A percentile compares a stretch with the other conserved stretches of the same genome.
These are phyloP conservation scores for Boletus pseudopeckii DNA, from an alignment of 768 basidiomycete genomes.

Conservation along the genomic window DNA sequence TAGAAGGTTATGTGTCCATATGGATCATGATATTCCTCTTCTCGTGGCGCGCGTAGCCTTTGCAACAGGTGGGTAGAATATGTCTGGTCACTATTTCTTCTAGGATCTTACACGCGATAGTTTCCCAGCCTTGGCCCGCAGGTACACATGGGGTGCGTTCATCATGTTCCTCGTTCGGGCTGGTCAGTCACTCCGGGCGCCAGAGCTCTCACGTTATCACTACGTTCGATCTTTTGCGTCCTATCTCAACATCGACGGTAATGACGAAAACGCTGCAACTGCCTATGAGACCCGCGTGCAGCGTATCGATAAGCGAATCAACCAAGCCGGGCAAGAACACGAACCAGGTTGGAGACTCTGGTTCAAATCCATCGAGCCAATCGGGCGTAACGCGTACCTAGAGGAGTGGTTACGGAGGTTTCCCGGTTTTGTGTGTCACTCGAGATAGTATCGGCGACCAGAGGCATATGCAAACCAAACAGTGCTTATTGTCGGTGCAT, in stretches of 20 bases:
- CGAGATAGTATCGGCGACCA: constrained; percentile 41
- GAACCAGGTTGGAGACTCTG: constrained; percentile 13
- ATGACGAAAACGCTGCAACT: constrained; percentile 38
- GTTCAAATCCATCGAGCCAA: constrained; percentile 4
- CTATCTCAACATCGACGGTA: constrained; percentile 10
- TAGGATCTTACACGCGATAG: too few species aligned
- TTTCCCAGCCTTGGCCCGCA: constrained; percentile 7
- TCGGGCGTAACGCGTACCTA: constrained; percentile 13
- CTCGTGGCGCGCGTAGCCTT: neutral
- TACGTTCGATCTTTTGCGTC: constrained; percentile 27
- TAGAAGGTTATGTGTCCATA: too few species aligned
- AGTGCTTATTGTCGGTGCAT: constrained; percentile 38
- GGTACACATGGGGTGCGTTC: constrained; percentile 11
- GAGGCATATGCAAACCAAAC: constrained; percentile 35
- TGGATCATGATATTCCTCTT: neutral
- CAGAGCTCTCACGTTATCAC: constrained; percentile 34
- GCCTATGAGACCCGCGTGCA: constrained; percentile 50
- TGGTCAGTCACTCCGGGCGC: neutral
- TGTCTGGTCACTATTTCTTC: neutral
- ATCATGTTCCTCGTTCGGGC: neutral
- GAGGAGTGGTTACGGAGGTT: constrained; percentile 21
- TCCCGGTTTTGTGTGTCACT: constrained; percentile 35
- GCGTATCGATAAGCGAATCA: constrained; percentile 37
- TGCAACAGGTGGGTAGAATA: neutral
- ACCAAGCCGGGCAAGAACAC: constrained; percentile 9